These are phyloP conservation scores for Hericium erinaceus DNA, from an alignment of 768 basidiomycete genomes.

Conservation along the genomic window DNA sequence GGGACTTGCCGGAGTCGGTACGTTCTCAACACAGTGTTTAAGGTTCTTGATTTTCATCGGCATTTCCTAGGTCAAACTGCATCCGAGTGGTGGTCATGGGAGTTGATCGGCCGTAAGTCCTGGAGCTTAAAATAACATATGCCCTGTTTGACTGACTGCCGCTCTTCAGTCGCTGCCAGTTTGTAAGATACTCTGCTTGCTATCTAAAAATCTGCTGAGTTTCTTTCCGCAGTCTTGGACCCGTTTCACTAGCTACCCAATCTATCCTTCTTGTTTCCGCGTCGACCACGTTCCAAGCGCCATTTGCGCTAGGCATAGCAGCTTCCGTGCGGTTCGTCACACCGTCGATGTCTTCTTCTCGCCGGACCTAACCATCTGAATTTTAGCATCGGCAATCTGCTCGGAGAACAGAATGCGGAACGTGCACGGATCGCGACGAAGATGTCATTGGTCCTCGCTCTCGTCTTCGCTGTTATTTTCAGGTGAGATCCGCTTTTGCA, in stretches of 20 bases:
- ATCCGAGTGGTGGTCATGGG: slow-evolving; percentile 98
- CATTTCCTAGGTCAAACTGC: slow-evolving; percentile 54
- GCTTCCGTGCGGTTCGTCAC: slow-evolving; percentile 66
- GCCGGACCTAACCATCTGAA: not conserved
- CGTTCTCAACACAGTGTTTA: slow-evolving; percentile 10
- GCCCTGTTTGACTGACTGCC: not conserved
- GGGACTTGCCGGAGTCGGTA: slow-evolving; percentile 74
- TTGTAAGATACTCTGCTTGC: slow-evolving; percentile 24
- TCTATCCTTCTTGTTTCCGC: slow-evolving; percentile 74
- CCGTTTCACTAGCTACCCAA: slow-evolving; percentile 77
- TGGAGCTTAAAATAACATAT: not conserved
- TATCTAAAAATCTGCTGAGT: not conserved
- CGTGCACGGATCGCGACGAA: slow-evolving; percentile 64
- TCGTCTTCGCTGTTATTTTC: slow-evolving; percentile 54
- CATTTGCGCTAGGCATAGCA: slow-evolving; percentile 75
- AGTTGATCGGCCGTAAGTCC: slow-evolving; percentile 52
- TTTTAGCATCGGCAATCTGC: slow-evolving; percentile 73
- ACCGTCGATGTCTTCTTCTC: not conserved
- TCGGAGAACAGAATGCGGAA: slow-evolving; percentile 69
- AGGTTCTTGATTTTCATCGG: not conserved
- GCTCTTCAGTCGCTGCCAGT: slow-evolving; percentile 39
- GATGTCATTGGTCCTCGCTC: slow-evolving; percentile 55
- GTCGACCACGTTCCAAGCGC: slow-evolving; percentile 74
- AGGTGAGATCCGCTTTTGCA: slow-evolving; percentile 33
- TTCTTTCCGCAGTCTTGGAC: slow-evolving; percentile 49